A percentile compares a stretch with the other conserved stretches of the same genome.
phyloP scores from a whole-genome alignment of 441 rosid genomes.

The Euphorbia celastroides region DNA sequence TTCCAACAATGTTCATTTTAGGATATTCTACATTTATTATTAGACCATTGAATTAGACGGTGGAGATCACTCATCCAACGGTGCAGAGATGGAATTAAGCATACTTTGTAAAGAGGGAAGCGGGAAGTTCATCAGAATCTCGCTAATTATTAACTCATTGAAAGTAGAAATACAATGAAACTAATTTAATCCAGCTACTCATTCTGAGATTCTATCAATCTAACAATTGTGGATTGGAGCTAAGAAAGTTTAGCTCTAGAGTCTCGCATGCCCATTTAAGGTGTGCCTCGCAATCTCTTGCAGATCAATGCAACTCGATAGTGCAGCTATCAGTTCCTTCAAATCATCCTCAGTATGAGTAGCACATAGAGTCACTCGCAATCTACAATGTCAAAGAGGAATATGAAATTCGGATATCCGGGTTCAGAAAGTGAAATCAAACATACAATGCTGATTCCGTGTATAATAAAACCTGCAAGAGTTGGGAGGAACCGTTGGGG shows the following conservation, averaged over 20 bases:
- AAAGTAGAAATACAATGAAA: not conserved
- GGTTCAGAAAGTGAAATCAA: not conserved
- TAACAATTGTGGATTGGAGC: not conserved
- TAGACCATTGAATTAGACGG: no score
- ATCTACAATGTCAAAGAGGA: conserved; percentile 24
- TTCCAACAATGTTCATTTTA: no score
- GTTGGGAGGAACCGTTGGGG: conserved; percentile 94
- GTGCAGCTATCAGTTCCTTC: conserved; percentile 58
- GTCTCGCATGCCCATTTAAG: conserved; percentile 41
- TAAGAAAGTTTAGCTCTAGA: conserved; percentile 22
- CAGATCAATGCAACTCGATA: conserved; percentile 48
- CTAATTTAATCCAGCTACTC: not conserved
- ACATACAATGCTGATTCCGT: no score
- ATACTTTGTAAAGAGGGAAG: no score
- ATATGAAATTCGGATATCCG: not conserved
- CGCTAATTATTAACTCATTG: no score
- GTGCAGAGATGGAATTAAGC: no score
- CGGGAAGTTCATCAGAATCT: no score
- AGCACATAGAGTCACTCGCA: conserved; percentile 70
- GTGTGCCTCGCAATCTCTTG: conserved; percentile 28
- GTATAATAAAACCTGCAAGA: conserved; percentile 91
- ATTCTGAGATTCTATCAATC: not conserved
- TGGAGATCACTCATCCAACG: no score
- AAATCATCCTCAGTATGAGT: conserved; percentile 68
- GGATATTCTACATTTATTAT: no score